Evolutionary conservation across 805 yeast species (phyloP), one percentile per base, ranked within the genome.

Genomic region (Priceomyces haplophilus): DNA sequence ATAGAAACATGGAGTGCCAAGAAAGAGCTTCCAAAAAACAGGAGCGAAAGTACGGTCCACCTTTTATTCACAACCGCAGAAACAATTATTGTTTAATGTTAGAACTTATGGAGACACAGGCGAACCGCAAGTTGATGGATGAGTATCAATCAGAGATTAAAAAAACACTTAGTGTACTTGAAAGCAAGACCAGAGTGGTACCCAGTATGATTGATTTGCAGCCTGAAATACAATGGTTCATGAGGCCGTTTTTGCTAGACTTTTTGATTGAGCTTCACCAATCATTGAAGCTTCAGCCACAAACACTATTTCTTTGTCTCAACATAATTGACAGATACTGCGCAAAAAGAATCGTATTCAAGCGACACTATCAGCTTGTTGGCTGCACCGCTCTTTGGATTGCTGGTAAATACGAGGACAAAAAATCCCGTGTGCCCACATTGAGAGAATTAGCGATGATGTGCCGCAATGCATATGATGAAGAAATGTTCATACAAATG

Each of bases 391-490:
- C 75, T 16, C 65, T 68, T 38, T 73, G 73, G 75, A 69, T 73
- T 35, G 75, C 77, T 20, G 72, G 67, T 35, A 69, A 70, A 54
- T 79, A 78, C 55, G 83, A 79, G 55, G 83, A 79, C 53, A 79
- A 79, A 53, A 79, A 79, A 57, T 67, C 72, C 37, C 63, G 83
- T 42, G 80, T 79, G 3, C 83, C 83, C 18, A 76, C 80, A 2
- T 62, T 79, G 38, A 65, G 71, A 38, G 83, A 79, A 51, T 61
- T 79, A 48, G 63, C 76, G 8, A 59, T 72, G 43, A 77, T 79
- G 82, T 78, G 82, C 49, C 68, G 82, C 36, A 74, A 72, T 52
- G 81, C 80, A 13, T 79, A 78, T 52, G 83, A 78, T 44, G 76
- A 72, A 48, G 76, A 72, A 46, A 73, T 73, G 77, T 70, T 71